phyloP scores from a whole-genome alignment of 2,329 filamentous ascomycete species.

The Colletotrichum tanaceti region DNA sequence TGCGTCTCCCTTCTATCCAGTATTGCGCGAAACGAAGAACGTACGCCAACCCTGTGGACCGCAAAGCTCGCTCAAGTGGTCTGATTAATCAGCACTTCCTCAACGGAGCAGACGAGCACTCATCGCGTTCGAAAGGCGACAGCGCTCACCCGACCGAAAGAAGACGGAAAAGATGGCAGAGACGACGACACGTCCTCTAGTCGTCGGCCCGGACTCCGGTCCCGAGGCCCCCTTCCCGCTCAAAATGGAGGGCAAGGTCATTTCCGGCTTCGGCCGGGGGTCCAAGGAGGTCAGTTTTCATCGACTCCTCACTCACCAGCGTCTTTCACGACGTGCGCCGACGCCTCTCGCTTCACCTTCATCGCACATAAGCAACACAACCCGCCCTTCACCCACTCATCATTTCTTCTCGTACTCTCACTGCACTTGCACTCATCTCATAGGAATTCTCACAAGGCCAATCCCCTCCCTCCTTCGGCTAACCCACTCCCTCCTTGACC shows the following conservation, averaged over 20 bases:
- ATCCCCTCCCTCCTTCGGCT: not conserved
- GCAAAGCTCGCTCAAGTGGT: slow-evolving; percentile 1
- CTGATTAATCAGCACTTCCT: slow-evolving; percentile 24
- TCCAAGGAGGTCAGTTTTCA: slow-evolving; percentile 79
- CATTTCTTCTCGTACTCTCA: not conserved
- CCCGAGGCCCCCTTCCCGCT: slow-evolving; percentile 85
- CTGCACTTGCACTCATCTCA: not conserved
- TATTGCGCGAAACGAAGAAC: not conserved
- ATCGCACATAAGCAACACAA: not conserved
- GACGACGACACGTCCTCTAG: slow-evolving; percentile 65
- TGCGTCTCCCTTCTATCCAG: no score
- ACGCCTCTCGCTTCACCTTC: not conserved
- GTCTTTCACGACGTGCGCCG: slow-evolving; percentile 2
- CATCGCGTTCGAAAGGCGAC: not conserved
- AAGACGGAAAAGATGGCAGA: slow-evolving; percentile 13
- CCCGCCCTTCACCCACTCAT: not conserved
- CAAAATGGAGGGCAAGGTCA: slow-evolving; percentile 85
- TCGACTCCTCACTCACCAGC: not conserved
- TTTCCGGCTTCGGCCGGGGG: slow-evolving; percentile 92
- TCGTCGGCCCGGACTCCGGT: slow-evolving; percentile 79
- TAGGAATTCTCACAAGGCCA: slow-evolving; percentile 1
- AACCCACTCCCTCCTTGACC: slow-evolving; percentile 8
- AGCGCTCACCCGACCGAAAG: not conserved
- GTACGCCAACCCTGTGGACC: not conserved
- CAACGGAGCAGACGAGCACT: not conserved